Percentiles rank a stretch among this genome's conserved stretches.
phyloP scores from a whole-genome alignment of 208 protist genomes.

The Trypanosoma mega region DNA sequence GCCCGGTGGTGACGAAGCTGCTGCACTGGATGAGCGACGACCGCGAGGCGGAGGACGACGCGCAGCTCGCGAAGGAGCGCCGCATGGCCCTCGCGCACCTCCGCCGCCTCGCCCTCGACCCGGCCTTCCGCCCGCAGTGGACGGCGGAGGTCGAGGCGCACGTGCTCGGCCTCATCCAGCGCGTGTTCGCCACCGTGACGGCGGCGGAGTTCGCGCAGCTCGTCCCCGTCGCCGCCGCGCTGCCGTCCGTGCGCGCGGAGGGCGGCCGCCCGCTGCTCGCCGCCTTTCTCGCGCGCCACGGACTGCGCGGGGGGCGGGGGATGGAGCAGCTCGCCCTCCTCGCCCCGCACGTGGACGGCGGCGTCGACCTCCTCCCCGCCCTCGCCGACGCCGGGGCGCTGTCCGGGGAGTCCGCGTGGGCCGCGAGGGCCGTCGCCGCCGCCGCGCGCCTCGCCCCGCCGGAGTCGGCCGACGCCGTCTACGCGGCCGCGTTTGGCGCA shows the following conservation, averaged over 20 bases:
- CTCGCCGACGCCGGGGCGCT: slow-evolving; percentile 55
- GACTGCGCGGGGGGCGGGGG: slow-evolving; percentile 41
- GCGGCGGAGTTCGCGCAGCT: slow-evolving; percentile 76
- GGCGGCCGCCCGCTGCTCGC: slow-evolving; percentile 61
- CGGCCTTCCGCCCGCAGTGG: slow-evolving; percentile 54
- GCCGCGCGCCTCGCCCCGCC: slow-evolving; percentile 49
- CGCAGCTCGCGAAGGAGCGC: slow-evolving; percentile 78
- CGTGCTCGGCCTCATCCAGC: slow-evolving; percentile 59
- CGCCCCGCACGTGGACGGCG: slow-evolving; percentile 36
- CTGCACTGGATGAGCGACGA: slow-evolving; percentile 87
- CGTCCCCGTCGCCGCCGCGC: slow-evolving; percentile 40
- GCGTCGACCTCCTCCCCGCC: slow-evolving; percentile 47
- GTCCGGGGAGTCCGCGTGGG: slow-evolving; percentile 27
- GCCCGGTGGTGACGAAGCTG: slow-evolving; percentile 78
- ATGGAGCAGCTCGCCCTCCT: slow-evolving; percentile 67
- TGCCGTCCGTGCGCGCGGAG: slow-evolving; percentile 62
- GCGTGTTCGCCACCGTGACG: slow-evolving; percentile 67
- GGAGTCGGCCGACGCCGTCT: slow-evolving; percentile 50
- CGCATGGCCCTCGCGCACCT: slow-evolving; percentile 66
- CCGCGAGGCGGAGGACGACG: slow-evolving; percentile 79
- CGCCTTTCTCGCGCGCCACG: slow-evolving; percentile 40
- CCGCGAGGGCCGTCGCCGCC: slow-evolving; percentile 53
- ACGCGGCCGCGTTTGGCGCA: slow-evolving; percentile 44
- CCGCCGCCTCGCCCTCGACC: slow-evolving; percentile 36
- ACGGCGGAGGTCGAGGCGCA: slow-evolving; percentile 75